Base-by-base conservation (phyloP, 2,329 filamentous ascomycete genomes). In the Diaporthe sp. region DNA sequence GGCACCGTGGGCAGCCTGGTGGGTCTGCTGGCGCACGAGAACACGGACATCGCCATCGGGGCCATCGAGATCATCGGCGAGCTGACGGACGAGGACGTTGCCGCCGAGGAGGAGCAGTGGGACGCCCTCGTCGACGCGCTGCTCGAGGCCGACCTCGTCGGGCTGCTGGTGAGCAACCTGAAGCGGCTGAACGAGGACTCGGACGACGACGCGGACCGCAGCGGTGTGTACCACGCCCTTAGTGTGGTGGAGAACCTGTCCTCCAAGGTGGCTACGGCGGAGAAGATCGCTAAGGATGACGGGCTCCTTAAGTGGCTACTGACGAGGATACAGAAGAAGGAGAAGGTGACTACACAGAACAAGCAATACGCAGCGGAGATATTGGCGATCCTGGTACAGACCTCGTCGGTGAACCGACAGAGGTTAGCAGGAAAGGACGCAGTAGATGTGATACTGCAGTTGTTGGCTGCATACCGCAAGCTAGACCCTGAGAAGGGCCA, bases 291-390 rank as follows among this genome's bases (percentile, higher is more conserved):
- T 5, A 86, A 89, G 75, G 91, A 96, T 76, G 90, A 91, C 8
- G 87, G 86, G 10, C 86, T 98, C 0, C 82, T 98, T 10, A 86
- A 89, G 59, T 98, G 95, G 95, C 89, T 99, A 3, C 86, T 98
- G 49, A 85, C 88, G 68, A 91, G 97, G 68, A 93, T 95, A 77
- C 92, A 94, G 79, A 89, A 94, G 78, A 89, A 88, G 74, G 89
- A 89, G 69, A 86, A 86, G 5, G 87, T 88, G 0, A 91, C 97
- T 0, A 89, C 91, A 7, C 97, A 99, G 82, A 99, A 99, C 82
- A 98, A 97, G 82, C 96, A 98, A 82, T 99, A 98, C 82, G 91
- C 95, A 0, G 95, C 96, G 22, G 97, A 99, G 84, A 91, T 98
- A 10, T 87, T 99, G 3, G 95, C 96, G 17, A 97, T 99, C 73